phyloP scores from a whole-genome alignment of 768 basidiomycete genomes.

The Cystobasidium onofrii region DNA sequence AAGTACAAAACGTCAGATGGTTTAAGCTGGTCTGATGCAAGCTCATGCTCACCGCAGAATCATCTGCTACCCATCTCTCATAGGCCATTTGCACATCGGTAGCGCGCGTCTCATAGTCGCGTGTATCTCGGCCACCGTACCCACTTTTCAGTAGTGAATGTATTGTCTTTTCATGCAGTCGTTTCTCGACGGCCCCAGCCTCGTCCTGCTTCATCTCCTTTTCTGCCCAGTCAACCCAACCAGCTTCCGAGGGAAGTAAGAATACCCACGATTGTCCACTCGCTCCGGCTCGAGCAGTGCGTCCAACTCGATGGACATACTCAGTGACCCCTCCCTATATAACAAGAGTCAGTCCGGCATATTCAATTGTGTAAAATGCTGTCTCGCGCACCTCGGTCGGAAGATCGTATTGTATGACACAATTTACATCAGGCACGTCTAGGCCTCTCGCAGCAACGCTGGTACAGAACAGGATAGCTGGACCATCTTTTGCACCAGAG shows the following conservation, averaged over 20 bases:
- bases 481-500: conserved; percentile 49
- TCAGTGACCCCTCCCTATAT: conserved; percentile 73
- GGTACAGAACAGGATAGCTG: conserved; percentile 81
- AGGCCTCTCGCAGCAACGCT: conserved; percentile 98
- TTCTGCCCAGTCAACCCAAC: conserved; percentile 87
- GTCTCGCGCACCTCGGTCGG: conserved; percentile 62
- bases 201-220: conserved; percentile 61
- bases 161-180: conserved; percentile 56
- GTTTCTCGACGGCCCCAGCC: conserved; percentile 40
- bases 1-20: background rate
- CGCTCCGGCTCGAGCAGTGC: conserved; percentile 91
- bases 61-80: conserved; percentile 79
- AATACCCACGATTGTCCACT: conserved; percentile 95
- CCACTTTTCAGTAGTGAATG: conserved; percentile 68
- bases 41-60: conserved; percentile 56
- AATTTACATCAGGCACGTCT: conserved; percentile 85
- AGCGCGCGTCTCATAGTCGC: conserved; percentile 76
- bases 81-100: conserved; percentile 92
- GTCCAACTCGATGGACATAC: conserved; percentile 92
- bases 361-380: background rate
- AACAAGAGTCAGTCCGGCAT: background rate
- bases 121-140: conserved; percentile 66
- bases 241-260: conserved; percentile 72
- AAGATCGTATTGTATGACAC: conserved; percentile 91
- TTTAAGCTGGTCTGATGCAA: background rate